Evolutionary conservation across 441 rosid species (phyloP).

Genomic region (Metrosideros polymorpha): DNA sequence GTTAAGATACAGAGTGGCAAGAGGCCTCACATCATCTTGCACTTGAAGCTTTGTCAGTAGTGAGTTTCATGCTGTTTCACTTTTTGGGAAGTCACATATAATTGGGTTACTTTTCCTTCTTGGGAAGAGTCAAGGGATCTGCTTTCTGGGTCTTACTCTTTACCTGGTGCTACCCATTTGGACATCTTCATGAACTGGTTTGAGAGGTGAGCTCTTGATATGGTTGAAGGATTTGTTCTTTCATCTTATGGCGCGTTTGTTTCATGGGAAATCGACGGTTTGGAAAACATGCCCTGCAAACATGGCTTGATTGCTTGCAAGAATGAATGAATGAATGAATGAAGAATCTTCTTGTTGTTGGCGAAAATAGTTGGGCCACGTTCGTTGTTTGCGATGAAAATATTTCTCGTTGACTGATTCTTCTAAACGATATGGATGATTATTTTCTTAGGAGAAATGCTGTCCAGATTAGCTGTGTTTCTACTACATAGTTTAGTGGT

Average conservation of each 20-base stretch:
- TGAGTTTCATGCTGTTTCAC: neutral
- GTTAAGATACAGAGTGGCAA: neutral
- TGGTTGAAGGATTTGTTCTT: neutral
- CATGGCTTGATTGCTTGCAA: neutral
- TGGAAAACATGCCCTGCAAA: neutral
- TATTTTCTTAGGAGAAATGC: neutral
- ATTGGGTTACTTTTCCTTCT: neutral
- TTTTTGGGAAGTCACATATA: constrained; percentile 14
- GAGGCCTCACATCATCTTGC: neutral
- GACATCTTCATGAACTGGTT: neutral
- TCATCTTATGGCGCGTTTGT: neutral
- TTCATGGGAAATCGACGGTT: neutral
- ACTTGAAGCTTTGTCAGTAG: neutral
- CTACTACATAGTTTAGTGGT: neutral
- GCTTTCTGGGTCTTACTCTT: neutral
- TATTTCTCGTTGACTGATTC: neutral
- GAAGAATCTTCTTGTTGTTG: neutral
- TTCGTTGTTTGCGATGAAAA: neutral
- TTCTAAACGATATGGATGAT: neutral
- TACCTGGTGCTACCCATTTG: neutral
- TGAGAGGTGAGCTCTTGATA: neutral
- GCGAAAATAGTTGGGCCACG: neutral
- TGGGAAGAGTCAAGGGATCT: neutral
- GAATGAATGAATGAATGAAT: neutral
- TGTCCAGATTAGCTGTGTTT: neutral